Evolutionary conservation across 75 land plant genomes (phyloP), one percentile per base, ranked within the genome.

Genomic region (Sequoia sempervirens): DNA sequence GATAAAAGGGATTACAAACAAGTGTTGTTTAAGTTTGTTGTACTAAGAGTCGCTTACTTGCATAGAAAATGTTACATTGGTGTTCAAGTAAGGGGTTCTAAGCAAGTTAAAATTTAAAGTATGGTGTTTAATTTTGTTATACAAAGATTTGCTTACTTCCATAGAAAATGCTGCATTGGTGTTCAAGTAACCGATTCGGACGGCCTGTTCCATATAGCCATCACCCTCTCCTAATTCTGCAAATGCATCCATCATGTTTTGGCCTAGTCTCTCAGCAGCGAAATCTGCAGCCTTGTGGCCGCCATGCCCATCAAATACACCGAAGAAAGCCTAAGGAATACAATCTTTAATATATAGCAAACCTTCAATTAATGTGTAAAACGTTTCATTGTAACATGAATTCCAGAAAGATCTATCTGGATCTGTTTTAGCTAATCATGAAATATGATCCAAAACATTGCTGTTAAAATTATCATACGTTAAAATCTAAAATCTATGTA

Each of bases 241-340:
- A 5, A 88, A 72, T 50, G 90, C 93, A 14, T 83, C 86, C n/a
- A 89, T 11, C 30, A 95, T 89, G 75, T 89, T 84, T 66, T 88
- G 87, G 1, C 75, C 86, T 41, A 95, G 73, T 80, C 92, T 92
- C 38, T 88, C 80, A 0, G 97, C 91, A 8, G 90, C 94, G 81
- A 91, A 95, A 82, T 92, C 92, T 20, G 96, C 90, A 37, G 97
- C 97, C 82, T 88, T 84, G 4, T 76, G 15, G 0, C 97, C 97
- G n/a, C 97, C 94, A 87, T 95, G 97, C 8, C 97, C 97, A 87
- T 95, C 97, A 88, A 95, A 95, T 7, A 95, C 85, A 12, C 96
- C 96, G 85, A 94, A 95, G 36, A 92, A 89, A 10, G 96, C 94
- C 97, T 95, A 88, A 34, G 32, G 11, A 61, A 6, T 6, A 61